Conservation (phyloP, 805 yeast genomes). For the Metschnikowia aberdeeniae region DNA sequence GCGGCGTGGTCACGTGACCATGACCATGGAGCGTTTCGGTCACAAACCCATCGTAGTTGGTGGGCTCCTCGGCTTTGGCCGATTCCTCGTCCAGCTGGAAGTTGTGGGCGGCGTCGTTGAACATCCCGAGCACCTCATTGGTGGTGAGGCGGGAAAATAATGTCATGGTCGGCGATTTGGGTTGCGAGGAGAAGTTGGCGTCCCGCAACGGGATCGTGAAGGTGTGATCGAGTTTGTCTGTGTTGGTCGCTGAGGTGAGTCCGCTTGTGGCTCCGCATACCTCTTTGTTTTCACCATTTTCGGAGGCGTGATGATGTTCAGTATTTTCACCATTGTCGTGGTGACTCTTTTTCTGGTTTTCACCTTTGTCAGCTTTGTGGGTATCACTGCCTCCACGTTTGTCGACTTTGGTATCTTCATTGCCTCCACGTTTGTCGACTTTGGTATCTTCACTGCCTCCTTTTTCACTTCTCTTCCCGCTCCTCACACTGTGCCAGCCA, state of each 20-base stretch:
- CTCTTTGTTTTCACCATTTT: neutral
- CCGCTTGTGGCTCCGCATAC: neutral
- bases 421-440: no score
- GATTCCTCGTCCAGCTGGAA: constrained; percentile 29
- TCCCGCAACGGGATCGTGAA: constrained; percentile 46
- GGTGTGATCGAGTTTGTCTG: constrained; percentile 21
- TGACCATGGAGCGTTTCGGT: constrained; percentile 43
- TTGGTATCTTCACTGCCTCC: no score
- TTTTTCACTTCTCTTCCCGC: neutral
- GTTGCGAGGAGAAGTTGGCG: constrained; percentile 23
- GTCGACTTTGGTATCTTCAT: no score
- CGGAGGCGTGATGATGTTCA: neutral
- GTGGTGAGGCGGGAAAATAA: constrained; percentile 70
- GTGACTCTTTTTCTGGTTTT: no score
- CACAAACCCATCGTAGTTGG: constrained; percentile 43
- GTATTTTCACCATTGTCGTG: no score
- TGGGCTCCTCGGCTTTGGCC: constrained; percentile 23
- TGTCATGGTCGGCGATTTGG: constrained; percentile 75
- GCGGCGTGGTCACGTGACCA: constrained; percentile 22
- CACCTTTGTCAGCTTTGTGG: no score
- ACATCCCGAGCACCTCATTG: constrained; percentile 71
- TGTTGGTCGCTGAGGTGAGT: neutral
- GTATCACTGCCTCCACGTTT: no score
- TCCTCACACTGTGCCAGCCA: constrained; percentile 25
- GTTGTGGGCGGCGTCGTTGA: constrained; percentile 49